phyloP scores from a whole-genome alignment of 164 flowering plant genomes.

The Kingdonia uniflora region DNA sequence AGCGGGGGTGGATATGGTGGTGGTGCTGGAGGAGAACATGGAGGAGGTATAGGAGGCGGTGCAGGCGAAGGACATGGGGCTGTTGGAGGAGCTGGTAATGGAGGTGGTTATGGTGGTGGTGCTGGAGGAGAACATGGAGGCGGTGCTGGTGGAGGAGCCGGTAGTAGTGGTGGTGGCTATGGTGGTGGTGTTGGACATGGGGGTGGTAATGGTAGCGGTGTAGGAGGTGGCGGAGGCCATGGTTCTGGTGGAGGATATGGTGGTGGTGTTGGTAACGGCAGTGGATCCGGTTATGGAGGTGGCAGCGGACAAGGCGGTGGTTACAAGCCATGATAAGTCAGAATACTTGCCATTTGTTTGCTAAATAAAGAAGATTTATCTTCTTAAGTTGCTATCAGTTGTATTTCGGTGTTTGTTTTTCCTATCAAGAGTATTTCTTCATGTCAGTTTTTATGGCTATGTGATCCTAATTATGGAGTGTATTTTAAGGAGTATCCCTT shows the following conservation, averaged over 20 bases:
- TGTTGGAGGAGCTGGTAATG: constrained; percentile 16
- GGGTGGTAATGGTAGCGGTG: neutral
- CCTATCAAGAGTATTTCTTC: no score
- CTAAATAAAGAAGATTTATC: neutral
- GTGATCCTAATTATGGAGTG: no score
- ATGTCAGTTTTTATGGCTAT: no score
- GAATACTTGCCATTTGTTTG: neutral
- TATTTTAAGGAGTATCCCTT: no score
- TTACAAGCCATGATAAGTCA: neutral
- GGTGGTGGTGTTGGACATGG: no score
- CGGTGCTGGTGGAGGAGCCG: constrained; percentile 7
- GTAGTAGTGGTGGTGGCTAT: constrained; percentile 4
- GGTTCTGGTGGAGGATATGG: constrained; percentile 6
- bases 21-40: constrained; percentile 15
- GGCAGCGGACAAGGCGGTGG: constrained; percentile 4
- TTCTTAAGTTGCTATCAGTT: no score
- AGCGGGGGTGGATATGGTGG: constrained; percentile 20
- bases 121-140: neutral
- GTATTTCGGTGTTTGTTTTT: no score
- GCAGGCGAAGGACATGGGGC: constrained; percentile 18
- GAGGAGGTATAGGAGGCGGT: constrained; percentile 13
- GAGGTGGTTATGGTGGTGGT: neutral
- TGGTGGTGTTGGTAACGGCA: no score
- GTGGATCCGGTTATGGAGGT: constrained; percentile 7
- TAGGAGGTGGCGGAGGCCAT: constrained; percentile 3